Base-by-base conservation (phyloP, 176 grass and related monocot species). In the Ampelocalamus luodianensis region DNA sequence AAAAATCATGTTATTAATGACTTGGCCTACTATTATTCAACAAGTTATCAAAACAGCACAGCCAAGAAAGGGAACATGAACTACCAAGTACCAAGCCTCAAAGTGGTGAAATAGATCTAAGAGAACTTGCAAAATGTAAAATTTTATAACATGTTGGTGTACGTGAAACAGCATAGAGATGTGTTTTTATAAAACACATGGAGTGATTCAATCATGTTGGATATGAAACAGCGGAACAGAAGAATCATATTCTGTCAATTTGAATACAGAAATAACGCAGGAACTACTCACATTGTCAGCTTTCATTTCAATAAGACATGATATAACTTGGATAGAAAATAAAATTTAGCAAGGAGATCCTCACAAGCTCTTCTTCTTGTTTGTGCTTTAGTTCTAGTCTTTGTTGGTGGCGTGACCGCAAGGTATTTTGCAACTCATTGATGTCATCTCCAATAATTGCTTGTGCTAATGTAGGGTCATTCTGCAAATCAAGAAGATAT, bases 341-440 rank as follows among this genome's bases (percentile, higher is more conserved):
- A 59, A 80, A 78, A 29, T 24, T 36, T 74, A 81, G 71, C 50
- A 15, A 46, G 9, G 27, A 69, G 88, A 85, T 90, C 32, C 93
- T 98, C 88, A 98, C 96, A 84, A 96, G 83, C 69, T 98, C 96
- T 92, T 98, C 93, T 22, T 98, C 91, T 79, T 98, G 91, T 88
- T 98, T 98, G 80, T 74, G 87, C 20, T 76, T 88, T 69, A 92
- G 51, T 87, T 91, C 85, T 42, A 78, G 59, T 92, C 83, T 95
- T 80, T 89, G 91, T 77, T 89, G 88, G 79, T 98, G 93, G 29
- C 84, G 91, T 65, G 85, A 88, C 5, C 93, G 89, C 72, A 96
- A 71, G 49, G 87, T 81, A 70, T 90, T 93, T 72, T 98, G 93
- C 36, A 98, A 90, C 38, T 79, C 89, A 92, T 89, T 90, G 44